Percentiles rank a stretch among this genome's conserved stretches.
Evolutionary conservation across 2,329 filamentous ascomycete species (phyloP).

Genomic region (Amylocarpus encephaloides): DNA sequence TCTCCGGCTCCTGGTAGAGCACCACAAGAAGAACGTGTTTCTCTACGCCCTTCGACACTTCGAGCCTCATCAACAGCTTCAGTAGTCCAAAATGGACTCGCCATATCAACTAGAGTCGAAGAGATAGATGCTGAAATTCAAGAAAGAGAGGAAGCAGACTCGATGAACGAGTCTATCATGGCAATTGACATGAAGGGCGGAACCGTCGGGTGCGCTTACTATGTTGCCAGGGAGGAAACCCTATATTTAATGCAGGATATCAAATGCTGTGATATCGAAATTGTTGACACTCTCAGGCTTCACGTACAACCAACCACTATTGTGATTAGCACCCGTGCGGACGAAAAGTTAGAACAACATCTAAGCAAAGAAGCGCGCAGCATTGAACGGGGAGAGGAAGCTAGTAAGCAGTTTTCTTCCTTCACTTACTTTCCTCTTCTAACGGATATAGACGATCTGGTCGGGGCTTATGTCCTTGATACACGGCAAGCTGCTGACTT

Average conservation of each 20-base stretch:
- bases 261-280: constrained; percentile 58
- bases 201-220: constrained; percentile 79
- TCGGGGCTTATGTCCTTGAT: constrained; percentile 50
- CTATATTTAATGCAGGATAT: constrained; percentile 75
- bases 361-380: constrained; percentile 28
- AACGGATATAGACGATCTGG: constrained; percentile 31
- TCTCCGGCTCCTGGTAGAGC: constrained; percentile 16
- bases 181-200: constrained; percentile 67
- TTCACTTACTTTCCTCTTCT: constrained; percentile 1
- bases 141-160: constrained; percentile 40
- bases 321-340: constrained; percentile 37
- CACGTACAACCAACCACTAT: constrained; percentile 50
- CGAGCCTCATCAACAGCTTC: constrained; percentile 3
- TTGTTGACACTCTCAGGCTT: constrained; percentile 55
- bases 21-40: constrained; percentile 16
- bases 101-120: constrained; percentile 4
- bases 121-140: constrained; percentile 31
- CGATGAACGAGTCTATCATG: constrained; percentile 66
- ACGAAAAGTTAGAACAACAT: constrained; percentile 29
- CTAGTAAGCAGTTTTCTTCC: constrained; percentile 16
- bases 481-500: constrained; percentile 69
- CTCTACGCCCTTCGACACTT: constrained; percentile 13
- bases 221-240: constrained; percentile 61
- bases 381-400: constrained; percentile 20
- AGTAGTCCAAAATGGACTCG: constrained; percentile 10